Base-by-base conservation (phyloP, 345 rosid genomes). In the Crucihimalaya himalaica region DNA sequence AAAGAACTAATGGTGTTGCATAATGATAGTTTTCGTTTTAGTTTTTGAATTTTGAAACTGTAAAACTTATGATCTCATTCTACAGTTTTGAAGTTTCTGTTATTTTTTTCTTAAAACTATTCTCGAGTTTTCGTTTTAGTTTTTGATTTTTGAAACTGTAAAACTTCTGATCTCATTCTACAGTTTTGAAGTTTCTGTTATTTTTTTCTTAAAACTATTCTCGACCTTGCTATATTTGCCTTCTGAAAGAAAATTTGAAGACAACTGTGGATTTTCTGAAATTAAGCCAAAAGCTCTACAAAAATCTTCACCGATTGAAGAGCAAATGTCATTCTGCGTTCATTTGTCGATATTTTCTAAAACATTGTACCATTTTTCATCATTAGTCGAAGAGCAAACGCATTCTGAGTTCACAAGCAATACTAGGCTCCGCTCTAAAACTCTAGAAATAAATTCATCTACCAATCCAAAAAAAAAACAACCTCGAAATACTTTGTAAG, bases 351-450 rank as follows among this genome's bases (percentile, higher is more conserved):
- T 16, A 32, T 1, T 55, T 15, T 0, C 19, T 55, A 16, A 31
- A 29, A 9, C 4, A 13, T 25, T 53, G 15, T 1, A 13, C 10
- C 43, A 54, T 15, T 14, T 16, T 54, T 40, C 42, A 68, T 25
- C 27, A 46, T 18, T 18, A 40, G 29, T 53, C 37, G 42, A 60
- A 40, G 51, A 18, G 53, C 1, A 12, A 39, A 19, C 29, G 35
- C 23, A 19, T 59, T 59, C 15, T 16, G 57, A 32, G 28, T 59
- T 47, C 14, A 27, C 39, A 46, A 34, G 31, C 58, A 71, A 70
- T 48, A 56, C 59, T 59, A 58, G 3, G 16, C 34, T 25, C 75
- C 42, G 39, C n/a, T 3, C 28, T 16, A n/a, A 8, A 19, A 32
- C 48, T 29, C 56, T 32, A 37, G 68, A 63, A 31, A 53, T 19